Evolutionary conservation across 768 basidiomycete genomes (phyloP).

Genomic region (Tulasnella sp.): DNA sequence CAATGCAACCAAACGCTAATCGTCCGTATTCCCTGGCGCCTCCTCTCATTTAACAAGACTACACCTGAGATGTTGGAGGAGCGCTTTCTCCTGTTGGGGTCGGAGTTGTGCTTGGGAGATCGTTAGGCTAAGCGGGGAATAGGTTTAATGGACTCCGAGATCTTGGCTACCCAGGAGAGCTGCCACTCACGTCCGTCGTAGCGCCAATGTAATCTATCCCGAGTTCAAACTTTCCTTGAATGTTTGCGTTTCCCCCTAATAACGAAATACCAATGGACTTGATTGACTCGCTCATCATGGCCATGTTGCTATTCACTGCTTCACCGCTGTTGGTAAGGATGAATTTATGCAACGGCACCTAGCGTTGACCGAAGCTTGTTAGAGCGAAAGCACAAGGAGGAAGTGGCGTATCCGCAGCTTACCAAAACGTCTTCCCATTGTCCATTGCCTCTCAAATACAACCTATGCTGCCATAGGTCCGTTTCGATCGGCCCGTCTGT

Average conservation of each 20-base stretch:
- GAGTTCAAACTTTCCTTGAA: slow-evolving; percentile 77
- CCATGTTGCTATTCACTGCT: slow-evolving; percentile 52
- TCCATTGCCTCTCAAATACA: slow-evolving; percentile 71
- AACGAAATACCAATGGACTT: slow-evolving; percentile 85
- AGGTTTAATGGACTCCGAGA: neutral
- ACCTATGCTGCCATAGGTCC: slow-evolving; percentile 93
- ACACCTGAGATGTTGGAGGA: neutral
- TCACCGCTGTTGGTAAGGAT: slow-evolving; percentile 51
- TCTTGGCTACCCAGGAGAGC: neutral
- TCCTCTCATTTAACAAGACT: neutral
- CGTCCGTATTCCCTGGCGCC: neutral
- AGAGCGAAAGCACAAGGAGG: slow-evolving; percentile 6
- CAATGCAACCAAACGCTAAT: neutral
- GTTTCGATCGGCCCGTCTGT: slow-evolving; percentile 79
- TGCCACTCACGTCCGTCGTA: slow-evolving; percentile 61
- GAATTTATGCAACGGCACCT: slow-evolving; percentile 76
- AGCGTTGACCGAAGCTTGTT: slow-evolving; percentile 35
- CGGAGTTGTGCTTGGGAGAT: slow-evolving; percentile 2
- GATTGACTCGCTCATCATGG: slow-evolving; percentile 74
- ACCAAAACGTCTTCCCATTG: slow-evolving; percentile 85
- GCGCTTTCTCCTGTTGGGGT: neutral
- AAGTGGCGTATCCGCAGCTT: slow-evolving; percentile 40
- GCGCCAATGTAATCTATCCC: slow-evolving; percentile 79
- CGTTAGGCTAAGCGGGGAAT: neutral
- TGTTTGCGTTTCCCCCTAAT: slow-evolving; percentile 78